These are phyloP conservation scores for Paraphaeosphaeria minitans DNA, from an alignment of 2,329 filamentous ascomycete genomes.

Conservation along the genomic window DNA sequence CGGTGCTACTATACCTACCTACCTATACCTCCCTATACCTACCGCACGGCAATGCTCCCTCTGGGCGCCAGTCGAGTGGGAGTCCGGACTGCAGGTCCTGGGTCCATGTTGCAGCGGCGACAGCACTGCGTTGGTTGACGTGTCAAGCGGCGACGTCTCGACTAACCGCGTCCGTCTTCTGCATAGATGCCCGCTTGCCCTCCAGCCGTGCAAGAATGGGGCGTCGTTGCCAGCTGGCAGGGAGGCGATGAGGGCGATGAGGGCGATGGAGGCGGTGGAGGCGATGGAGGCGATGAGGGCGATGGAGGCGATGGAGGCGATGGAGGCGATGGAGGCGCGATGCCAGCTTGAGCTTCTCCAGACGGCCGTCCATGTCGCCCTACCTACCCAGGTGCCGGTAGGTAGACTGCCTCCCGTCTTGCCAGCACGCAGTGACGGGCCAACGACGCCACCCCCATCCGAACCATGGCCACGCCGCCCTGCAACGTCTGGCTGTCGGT, in stretches of 20 bases:
- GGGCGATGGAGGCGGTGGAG: constrained; percentile 23
- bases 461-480: constrained; percentile 23
- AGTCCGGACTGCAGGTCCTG: constrained; percentile 46
- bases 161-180: constrained; percentile 40
- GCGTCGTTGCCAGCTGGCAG: constrained; percentile 47
- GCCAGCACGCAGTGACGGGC: constrained; percentile 24
- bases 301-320: constrained; percentile 23
- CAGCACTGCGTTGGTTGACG: constrained; percentile 40
- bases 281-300: constrained; percentile 24
- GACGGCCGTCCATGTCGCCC: constrained; percentile 26
- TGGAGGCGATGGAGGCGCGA: constrained; percentile 25
- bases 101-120: constrained; percentile 48
- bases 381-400: too few species aligned
- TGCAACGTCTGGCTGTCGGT: constrained; percentile 33
- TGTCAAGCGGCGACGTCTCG: constrained; percentile 42
- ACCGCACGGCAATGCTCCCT: constrained; percentile 38
- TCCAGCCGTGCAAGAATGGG: constrained; percentile 31
- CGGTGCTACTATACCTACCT: constrained; percentile 42
- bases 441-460: constrained; percentile 22
- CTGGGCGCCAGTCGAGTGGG: constrained; percentile 39
- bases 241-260: too few species aligned
- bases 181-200: constrained; percentile 37
- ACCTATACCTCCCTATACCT: too few species aligned
- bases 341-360: constrained; percentile 25
- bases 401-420: too few species aligned